Conservation (phyloP, 148 eudicot genomes). For the Silene conica region DNA sequence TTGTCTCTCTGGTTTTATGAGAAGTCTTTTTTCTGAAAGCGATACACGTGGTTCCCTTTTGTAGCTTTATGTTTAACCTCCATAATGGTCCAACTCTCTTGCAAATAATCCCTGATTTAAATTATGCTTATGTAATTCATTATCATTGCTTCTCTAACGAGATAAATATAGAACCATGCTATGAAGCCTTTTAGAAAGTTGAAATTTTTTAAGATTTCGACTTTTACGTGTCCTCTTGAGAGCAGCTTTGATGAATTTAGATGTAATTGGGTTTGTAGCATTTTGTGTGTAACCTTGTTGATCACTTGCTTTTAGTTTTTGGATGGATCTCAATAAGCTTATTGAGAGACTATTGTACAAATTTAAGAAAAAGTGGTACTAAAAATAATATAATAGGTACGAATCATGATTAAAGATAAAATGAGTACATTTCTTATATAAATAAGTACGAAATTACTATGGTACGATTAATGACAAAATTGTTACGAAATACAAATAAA, state of each 20-base stretch:
- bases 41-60: neutral
- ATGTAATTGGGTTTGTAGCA: neutral
- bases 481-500: too few species aligned
- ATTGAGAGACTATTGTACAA: too few species aligned
- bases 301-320: conserved; percentile 4
- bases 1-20: neutral
- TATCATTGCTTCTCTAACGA: too few species aligned
- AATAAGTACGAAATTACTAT: too few species aligned
- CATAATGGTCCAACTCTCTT: neutral
- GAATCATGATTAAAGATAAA: too few species aligned
- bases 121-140: too few species aligned
- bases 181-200: neutral
- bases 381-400: too few species aligned
- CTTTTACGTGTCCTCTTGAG: neutral
- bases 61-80: neutral
- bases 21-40: neutral
- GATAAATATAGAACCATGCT: too few species aligned
- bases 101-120: neutral
- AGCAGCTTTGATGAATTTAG: neutral
- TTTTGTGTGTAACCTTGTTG: neutral
- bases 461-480: too few species aligned
- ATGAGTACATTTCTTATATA: too few species aligned
- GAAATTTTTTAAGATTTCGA: neutral
- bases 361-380: too few species aligned
- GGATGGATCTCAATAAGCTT: too few species aligned